Conservation (phyloP, 176 grass and related monocot genomes). For the Paspalum notatum region DNA sequence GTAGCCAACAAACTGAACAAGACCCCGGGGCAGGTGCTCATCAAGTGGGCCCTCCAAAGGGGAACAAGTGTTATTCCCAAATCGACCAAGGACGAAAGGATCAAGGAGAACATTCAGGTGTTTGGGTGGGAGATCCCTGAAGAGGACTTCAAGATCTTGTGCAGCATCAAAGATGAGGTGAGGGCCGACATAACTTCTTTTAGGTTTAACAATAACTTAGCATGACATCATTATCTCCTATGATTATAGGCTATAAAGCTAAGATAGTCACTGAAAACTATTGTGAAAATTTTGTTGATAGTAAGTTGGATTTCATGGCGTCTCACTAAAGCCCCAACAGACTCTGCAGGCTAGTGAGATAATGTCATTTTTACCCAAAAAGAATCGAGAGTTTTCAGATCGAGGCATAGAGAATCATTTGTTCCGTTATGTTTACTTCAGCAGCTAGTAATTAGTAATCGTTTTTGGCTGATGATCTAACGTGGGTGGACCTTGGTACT, state of each 20-base stretch:
- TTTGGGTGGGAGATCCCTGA: constrained; percentile 79
- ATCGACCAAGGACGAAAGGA: constrained; percentile 71
- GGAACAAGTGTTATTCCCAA: constrained; percentile 83
- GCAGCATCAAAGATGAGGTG: constrained; percentile 78
- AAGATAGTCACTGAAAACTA: not conserved
- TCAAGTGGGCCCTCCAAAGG: constrained; percentile 77
- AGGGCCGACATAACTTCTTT: constrained; percentile 1
- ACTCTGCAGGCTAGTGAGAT: constrained; percentile 2
- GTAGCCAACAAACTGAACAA: constrained; percentile 76
- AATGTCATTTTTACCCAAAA: not conserved
- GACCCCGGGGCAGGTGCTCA: constrained; percentile 71
- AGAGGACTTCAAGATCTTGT: constrained; percentile 68
- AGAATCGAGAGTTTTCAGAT: not conserved
- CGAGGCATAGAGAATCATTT: constrained; percentile 23
- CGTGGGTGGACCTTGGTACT: not conserved
- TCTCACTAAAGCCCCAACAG: not conserved
- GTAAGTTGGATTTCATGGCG: not conserved
- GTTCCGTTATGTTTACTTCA: not conserved
- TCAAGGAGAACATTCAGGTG: constrained; percentile 76
- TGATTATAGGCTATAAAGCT: not conserved
- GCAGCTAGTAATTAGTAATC: not conserved
- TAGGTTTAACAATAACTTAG: not conserved
- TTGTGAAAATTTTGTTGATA: not conserved
- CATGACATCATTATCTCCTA: not conserved
- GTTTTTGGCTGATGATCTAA: constrained; percentile 9